Conservation (phyloP, 1,139 yeast genomes). For the Candida pseudoviswanathii region DNA sequence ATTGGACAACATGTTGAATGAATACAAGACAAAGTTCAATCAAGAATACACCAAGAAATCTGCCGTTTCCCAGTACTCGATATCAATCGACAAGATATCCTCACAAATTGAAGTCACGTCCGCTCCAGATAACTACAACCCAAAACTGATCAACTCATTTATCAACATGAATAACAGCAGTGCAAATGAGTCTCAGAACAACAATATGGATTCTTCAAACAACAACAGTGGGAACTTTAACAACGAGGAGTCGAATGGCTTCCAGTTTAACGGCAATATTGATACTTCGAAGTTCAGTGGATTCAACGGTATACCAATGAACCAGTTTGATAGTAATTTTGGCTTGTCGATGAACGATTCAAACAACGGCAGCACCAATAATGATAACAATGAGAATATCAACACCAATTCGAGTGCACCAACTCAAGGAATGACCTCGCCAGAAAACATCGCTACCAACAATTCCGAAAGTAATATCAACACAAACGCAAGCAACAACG, state of each 20-base stretch:
- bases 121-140: slow-evolving; percentile 46
- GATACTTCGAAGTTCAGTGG: slow-evolving; percentile 13
- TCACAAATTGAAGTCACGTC: slow-evolving; percentile 23
- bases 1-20: slow-evolving; percentile 23
- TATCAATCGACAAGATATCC: slow-evolving; percentile 24
- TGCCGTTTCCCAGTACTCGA: slow-evolving; percentile 21
- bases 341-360: slow-evolving; percentile 1
- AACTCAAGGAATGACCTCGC: not conserved
- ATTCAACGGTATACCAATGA: slow-evolving; percentile 17
- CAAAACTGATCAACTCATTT: slow-evolving; percentile 31
- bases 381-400: slow-evolving; percentile 7
- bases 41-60: slow-evolving; percentile 20
- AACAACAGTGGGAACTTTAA: slow-evolving; percentile 1
- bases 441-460: not conserved
- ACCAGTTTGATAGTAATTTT: slow-evolving; percentile 13
- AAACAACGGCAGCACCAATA: not conserved
- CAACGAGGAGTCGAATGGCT: slow-evolving; percentile 5
- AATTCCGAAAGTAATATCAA: not conserved
- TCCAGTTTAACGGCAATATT: slow-evolving; percentile 5
- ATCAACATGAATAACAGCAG: slow-evolving; percentile 18
- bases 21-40: slow-evolving; percentile 25
- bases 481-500: not conserved
- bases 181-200: slow-evolving; percentile 2
- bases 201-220: slow-evolving; percentile 1
- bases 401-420: slow-evolving; percentile 7